A percentile compares a stretch with the other conserved stretches of the same genome.
These are phyloP conservation scores for Chenopodium quinoa DNA, from an alignment of 148 eudicot genomes.

Conservation along the genomic window DNA sequence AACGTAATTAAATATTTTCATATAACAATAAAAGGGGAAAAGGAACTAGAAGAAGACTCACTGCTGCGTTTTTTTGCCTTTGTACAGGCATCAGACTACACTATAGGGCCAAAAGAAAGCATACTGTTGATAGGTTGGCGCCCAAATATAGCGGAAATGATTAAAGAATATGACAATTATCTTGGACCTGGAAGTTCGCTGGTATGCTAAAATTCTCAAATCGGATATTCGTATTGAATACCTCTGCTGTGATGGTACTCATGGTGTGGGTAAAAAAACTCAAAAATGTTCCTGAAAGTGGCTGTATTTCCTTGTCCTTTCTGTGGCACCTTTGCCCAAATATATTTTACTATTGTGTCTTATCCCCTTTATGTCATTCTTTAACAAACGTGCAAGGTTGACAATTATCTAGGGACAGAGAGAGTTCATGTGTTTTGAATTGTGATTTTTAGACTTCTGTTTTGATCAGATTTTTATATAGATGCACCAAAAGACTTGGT, in stretches of 20 bases:
- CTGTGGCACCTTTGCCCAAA: background rate
- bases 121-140: constrained; percentile 93
- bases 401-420: too few species aligned
- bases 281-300: background rate
- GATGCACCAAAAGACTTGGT: too few species aligned
- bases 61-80: constrained; percentile 1
- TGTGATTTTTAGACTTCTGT: too few species aligned
- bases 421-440: too few species aligned
- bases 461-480: too few species aligned
- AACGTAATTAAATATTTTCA: background rate
- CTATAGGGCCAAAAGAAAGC: constrained; percentile 74
- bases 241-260: background rate
- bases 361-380: too few species aligned
- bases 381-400: too few species aligned
- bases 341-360: background rate
- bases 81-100: constrained; percentile 66
- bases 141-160: constrained; percentile 73
- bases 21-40: background rate
- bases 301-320: background rate
- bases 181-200: constrained; percentile 95
- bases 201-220: constrained; percentile 43
- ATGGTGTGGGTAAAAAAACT: background rate
- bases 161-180: constrained; percentile 83
- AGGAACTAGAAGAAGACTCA: background rate
- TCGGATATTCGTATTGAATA: background rate